Conservation (phyloP, 768 basidiomycete genomes). For the Russula sp. region DNA sequence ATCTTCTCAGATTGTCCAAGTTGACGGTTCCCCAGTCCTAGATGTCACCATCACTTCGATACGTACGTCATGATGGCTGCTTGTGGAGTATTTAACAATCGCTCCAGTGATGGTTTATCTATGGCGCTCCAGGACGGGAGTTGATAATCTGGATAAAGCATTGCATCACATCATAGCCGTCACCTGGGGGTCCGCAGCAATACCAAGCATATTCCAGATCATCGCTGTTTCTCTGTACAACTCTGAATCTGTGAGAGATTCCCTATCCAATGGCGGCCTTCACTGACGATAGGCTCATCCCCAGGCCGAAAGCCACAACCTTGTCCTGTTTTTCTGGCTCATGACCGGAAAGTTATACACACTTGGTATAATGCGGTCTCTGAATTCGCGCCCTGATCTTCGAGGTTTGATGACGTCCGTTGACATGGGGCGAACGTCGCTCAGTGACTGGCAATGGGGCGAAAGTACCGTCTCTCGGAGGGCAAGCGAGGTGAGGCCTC, state of each 20-base stretch:
- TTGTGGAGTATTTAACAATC: conserved; percentile 7
- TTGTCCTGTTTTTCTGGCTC: conserved; percentile 49
- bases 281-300: neutral
- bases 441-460: conserved; percentile 42
- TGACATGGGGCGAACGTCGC: conserved; percentile 43
- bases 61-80: conserved; percentile 34
- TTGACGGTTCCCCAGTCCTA: conserved; percentile 37
- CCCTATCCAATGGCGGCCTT: no score
- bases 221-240: conserved; percentile 36
- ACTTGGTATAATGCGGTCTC: conserved; percentile 34
- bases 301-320: conserved; percentile 26
- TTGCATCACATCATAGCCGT: conserved; percentile 42
- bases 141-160: conserved; percentile 40
- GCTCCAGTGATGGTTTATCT: conserved; percentile 42
- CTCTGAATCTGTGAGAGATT: conserved; percentile 37
- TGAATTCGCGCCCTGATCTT: conserved; percentile 36
- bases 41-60: conserved; percentile 43
- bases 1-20: neutral
- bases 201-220: conserved; percentile 39
- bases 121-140: conserved; percentile 41
- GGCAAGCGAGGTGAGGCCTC: conserved; percentile 22
- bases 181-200: conserved; percentile 41
- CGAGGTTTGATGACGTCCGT: conserved; percentile 40
- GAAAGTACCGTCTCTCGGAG: conserved; percentile 9
- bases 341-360: conserved; percentile 50